phyloP scores from a whole-genome alignment of 1,284 basidiomycete genomes.

The Neolentinus lepideus region DNA sequence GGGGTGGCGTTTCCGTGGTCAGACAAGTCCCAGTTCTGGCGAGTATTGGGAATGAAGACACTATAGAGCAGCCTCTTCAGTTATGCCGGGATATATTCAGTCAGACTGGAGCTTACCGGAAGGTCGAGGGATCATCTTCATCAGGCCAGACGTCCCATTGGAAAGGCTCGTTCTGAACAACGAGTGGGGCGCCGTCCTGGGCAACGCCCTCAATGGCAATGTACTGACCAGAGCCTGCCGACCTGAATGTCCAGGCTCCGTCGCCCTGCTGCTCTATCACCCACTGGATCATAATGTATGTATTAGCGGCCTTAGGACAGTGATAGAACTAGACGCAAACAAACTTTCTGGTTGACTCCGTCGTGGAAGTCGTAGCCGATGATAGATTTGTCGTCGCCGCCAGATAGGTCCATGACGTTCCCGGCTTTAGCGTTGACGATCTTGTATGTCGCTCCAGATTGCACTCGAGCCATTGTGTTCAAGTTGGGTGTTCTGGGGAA shows the following conservation, averaged over 20 bases:
- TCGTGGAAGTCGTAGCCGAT: conserved; percentile 39
- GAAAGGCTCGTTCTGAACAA: conserved; percentile 24
- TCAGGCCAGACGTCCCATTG: conserved; percentile 14
- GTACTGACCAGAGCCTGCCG: conserved; percentile 26
- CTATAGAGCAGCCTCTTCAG: conserved; percentile 11
- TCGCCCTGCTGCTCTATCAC: conserved; percentile 6
- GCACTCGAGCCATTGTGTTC: background rate
- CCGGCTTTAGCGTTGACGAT: conserved; percentile 42
- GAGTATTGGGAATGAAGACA: conserved; percentile 14
- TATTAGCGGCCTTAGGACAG: background rate
- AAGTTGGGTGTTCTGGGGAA: background rate
- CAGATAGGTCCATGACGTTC: conserved; percentile 50
- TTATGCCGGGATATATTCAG: background rate
- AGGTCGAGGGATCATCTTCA: conserved; percentile 7
- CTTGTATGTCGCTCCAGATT: conserved; percentile 24
- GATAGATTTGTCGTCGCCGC: conserved; percentile 36
- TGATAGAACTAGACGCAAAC: conserved; percentile 2
- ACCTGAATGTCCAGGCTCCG: conserved; percentile 31
- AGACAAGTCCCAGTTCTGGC: conserved; percentile 20
- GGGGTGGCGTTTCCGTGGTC: conserved; percentile 25
- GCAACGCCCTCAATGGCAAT: conserved; percentile 23
- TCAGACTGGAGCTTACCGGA: conserved; percentile 8
- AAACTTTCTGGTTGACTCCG: conserved; percentile 42
- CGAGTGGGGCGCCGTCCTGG: conserved; percentile 24
- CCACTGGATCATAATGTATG: background rate